Evolutionary conservation across 176 grass and related monocot genomes (phyloP).

Genomic region (Thalia dealbata): DNA sequence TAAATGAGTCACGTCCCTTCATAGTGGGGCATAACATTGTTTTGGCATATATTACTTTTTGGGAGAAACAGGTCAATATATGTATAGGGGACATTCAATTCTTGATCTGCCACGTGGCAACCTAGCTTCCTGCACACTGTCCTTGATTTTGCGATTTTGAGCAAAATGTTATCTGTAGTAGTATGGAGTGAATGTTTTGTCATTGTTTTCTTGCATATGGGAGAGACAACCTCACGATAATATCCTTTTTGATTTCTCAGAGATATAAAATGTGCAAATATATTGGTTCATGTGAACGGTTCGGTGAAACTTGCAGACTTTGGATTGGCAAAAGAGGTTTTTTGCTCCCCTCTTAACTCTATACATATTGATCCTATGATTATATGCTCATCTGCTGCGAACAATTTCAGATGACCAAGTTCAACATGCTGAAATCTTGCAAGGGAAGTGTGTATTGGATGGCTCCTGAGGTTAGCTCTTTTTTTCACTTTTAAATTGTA

Average conservation of each 20-base stretch:
- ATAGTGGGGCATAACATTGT: background rate
- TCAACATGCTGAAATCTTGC: conserved; percentile 84
- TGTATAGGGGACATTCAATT: background rate
- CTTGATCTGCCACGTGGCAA: background rate
- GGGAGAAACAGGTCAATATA: background rate
- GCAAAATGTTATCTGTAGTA: background rate
- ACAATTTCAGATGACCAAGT: conserved; percentile 78
- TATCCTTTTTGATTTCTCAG: conserved; percentile 40
- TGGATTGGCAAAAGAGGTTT: conserved; percentile 96
- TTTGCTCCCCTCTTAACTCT: conserved; percentile 17
- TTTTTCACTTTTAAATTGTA: background rate
- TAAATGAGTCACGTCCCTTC: background rate
- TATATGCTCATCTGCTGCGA: conserved; percentile 15
- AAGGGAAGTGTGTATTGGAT: conserved; percentile 99
- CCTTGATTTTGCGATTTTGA: background rate
- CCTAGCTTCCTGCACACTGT: too few species aligned
- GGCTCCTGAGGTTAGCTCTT: conserved; percentile 79
- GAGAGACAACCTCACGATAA: background rate
- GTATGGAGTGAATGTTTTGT: background rate
- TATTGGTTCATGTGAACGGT: conserved; percentile 96
- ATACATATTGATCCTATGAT: background rate
- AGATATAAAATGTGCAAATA: conserved; percentile 98
- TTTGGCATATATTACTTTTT: too few species aligned
- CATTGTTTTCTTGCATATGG: conserved; percentile 4
- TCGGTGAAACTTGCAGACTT: conserved; percentile 97